Base-by-base conservation (phyloP, 2,329 filamentous ascomycete genomes). In the Xylariaceae sp. region DNA sequence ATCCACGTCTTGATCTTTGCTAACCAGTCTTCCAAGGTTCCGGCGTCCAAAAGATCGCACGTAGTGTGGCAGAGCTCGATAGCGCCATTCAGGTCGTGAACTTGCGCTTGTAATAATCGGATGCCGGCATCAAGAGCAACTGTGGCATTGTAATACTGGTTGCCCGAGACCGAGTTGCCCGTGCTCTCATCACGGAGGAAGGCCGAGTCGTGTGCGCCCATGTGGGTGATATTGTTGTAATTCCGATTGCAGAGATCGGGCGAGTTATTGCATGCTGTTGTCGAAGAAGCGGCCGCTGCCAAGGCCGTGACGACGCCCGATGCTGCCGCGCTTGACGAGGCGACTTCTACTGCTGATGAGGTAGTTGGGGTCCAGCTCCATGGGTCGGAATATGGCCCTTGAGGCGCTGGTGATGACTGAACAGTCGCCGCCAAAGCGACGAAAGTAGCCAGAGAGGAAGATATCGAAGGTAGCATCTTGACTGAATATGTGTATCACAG, bases 221-320 rank as follows among this genome's bases (percentile, higher is more conserved):
- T 78, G 61, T 90, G 77, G 3, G 87, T 90, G 53, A 93, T 77
- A 51, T 85, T 79, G 66, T 80, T 82, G 69, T 93, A 93, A 15
- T 77, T 67, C 49, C 78, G 79, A 47, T 67, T 69, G 70, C 88
- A 93, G 31, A 93, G 76, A 33, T 73, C 67, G 0, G 86, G 85
- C 1, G 85, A 89, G 71, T 91, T 91, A 68, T 93, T 93, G 76
- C 88, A 93, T 24, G 81, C 79, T 17, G 64, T 65, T 9, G 62
- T 48, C 7, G 49, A 22, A 4, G 52, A 43, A 15, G 48, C 39
- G 2, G 54, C 34, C 11, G 47, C 38, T 16, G 51, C 6, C 16
- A 44, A 8, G 9, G 44, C 18, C 17, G 39, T 24, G 17, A 31
- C 22, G 6, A 11, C 11, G 22, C 11, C 11, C 22, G 22, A 26